Base-by-base conservation (phyloP, 257 asterid species). In the Leptodermis oblonga region DNA sequence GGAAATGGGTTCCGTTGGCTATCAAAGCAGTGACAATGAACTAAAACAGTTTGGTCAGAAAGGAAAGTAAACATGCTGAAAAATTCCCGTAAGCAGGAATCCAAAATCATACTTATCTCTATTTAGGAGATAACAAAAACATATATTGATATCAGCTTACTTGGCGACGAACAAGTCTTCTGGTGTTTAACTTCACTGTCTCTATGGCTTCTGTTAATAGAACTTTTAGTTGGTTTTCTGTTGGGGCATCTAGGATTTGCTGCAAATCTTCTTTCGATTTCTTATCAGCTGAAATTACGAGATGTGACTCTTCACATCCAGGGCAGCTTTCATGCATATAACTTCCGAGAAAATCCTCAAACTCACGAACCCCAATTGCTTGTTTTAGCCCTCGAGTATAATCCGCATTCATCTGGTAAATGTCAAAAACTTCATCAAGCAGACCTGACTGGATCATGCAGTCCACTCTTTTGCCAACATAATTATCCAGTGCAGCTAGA, bases 291-390 rank as follows among this genome's bases (percentile, higher is more conserved):
- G 73, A 22, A 26, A 52, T 12, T 58, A 56, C 74, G 34, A 7
- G 43, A 30, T 23, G 34, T 58, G 76, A 66, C 39, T 13, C 66
- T 54, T 60, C 72, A 71, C 64, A 43, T 30, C 78, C 41, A 55
- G 43, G 61, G 36, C 68, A 79, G 64, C 54, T 8, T 68, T 82
- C 85, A 48, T 72, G 41, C 42, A 59, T 77, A 78, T 72, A 80
- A 77, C 56, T 74, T 66, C 65, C 81, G 8, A 93, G 77, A 79
- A 87, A 86, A 75, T 82, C 81, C 45, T 83, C 94, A 53, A 89
- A 94, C 82, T 94, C 99, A 25, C 92, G 78, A 20, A 91, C 99
- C 64, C 99, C 97, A 68, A 94, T 94, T 58, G 97, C 96, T 76
- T 94, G 99, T 76, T 87, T 79, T 68, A 94, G 75, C 25, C 97